Conservation (phyloP, 2,329 filamentous ascomycete genomes). For the Xylariomycetidae sp. region DNA sequence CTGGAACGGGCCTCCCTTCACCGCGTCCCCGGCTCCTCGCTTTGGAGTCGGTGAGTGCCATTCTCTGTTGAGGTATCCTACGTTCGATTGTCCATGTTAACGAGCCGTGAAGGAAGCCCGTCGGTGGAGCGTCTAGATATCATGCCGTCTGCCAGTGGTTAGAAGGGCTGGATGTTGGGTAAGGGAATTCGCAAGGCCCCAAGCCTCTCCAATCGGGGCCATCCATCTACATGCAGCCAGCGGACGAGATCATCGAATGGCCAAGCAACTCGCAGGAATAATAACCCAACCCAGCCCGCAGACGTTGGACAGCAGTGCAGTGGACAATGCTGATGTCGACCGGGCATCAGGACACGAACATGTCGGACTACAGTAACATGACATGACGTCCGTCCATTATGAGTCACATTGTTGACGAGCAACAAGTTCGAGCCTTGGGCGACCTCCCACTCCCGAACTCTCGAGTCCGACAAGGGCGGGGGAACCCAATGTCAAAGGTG, state of each 20-base stretch:
- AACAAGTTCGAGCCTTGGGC: conserved; percentile 1
- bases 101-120: conserved; percentile 6
- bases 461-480: too few relatives aligned
- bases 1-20: conserved; percentile 13
- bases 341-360: conserved; percentile 25
- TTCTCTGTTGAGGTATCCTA: conserved; percentile 17
- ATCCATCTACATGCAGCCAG: conserved; percentile 18
- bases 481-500: too few relatives aligned
- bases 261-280: conserved; percentile 18
- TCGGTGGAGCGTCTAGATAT: conserved; percentile 10
- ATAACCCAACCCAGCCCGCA: conserved; percentile 22
- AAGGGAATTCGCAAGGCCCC: conserved; percentile 9
- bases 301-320: conserved; percentile 28
- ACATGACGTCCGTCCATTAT: conserved; percentile 19
- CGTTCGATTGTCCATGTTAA: conserved; percentile 13
- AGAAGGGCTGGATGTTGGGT: conserved; percentile 7
- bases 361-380: conserved; percentile 15
- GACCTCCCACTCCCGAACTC: too few relatives aligned
- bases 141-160: background rate
- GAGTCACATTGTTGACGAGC: conserved; percentile 19
- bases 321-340: conserved; percentile 14
- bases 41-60: conserved; percentile 24
- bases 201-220: conserved; percentile 20
- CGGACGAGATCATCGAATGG: conserved; percentile 19
- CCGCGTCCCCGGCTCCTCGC: conserved; percentile 14